Conservation (phyloP, 495 filamentous ascomycete species). For the Parachaetomium inaequale region DNA sequence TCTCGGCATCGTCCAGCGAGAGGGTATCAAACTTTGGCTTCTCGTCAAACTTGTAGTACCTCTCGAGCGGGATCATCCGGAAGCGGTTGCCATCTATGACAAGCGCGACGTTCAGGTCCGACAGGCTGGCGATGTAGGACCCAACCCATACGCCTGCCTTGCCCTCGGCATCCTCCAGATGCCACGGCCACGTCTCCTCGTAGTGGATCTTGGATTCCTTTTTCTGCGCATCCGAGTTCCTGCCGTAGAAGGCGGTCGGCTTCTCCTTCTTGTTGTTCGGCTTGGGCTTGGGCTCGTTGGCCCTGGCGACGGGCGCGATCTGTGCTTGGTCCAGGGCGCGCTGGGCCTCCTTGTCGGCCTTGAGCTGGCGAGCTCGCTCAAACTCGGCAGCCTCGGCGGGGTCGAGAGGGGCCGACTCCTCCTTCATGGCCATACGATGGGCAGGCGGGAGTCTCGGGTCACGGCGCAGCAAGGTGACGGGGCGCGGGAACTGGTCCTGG, state of each 20-base stretch:
- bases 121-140: conserved; percentile 79
- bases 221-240: conserved; percentile 65
- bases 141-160: conserved; percentile 85
- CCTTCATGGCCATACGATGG: conserved; percentile 51
- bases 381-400: conserved; percentile 64
- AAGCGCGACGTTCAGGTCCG: conserved; percentile 70
- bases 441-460: conserved; percentile 72
- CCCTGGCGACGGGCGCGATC: conserved; percentile 68
- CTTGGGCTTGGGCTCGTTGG: conserved; percentile 52
- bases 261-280: conserved; percentile 72
- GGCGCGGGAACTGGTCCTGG: conserved; percentile 77
- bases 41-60: conserved; percentile 87
- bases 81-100: conserved; percentile 64
- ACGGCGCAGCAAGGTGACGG: conserved; percentile 81
- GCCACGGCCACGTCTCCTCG: conserved; percentile 94
- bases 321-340: conserved; percentile 78
- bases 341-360: conserved; percentile 75
- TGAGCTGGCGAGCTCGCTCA: conserved; percentile 56
- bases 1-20: conserved; percentile 82
- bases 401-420: conserved; percentile 48
- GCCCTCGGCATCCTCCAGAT: conserved; percentile 91
- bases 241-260: conserved; percentile 56
- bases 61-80: conserved; percentile 85
- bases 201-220: conserved; percentile 78
- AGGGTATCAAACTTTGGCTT: conserved; percentile 79